These are phyloP conservation scores for Kurtzmaniella fragi DNA, from an alignment of 805 yeast genomes.

Conservation along the genomic window DNA sequence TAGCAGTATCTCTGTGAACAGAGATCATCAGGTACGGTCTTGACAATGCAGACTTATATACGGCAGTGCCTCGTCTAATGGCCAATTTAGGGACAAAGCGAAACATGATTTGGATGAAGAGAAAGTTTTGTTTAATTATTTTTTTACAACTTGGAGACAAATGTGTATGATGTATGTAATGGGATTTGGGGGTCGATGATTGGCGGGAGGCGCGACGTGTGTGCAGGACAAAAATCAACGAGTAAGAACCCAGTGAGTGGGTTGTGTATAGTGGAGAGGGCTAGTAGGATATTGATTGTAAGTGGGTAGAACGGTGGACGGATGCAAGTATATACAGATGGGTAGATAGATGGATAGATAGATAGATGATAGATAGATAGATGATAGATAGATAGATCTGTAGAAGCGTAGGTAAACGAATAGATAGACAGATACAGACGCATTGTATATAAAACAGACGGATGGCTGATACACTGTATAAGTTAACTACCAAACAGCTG, in stretches of 20 bases:
- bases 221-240: not conserved
- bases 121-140: slow-evolving; percentile 3
- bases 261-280: too few relatives aligned
- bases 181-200: slow-evolving; percentile 5
- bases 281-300: not conserved
- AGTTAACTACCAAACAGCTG: too few relatives aligned
- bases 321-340: not conserved
- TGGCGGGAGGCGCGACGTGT: slow-evolving; percentile 4
- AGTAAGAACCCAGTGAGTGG: not conserved
- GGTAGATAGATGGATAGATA: not conserved
- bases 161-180: slow-evolving; percentile 1
- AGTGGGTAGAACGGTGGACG: not conserved
- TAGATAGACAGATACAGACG: too few relatives aligned
- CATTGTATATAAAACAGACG: too few relatives aligned
- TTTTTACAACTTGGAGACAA: not conserved
- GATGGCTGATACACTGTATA: too few relatives aligned
- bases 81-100: slow-evolving; percentile 11
- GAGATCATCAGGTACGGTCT: slow-evolving; percentile 40
- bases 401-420: too few relatives aligned
- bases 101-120: slow-evolving; percentile 14
- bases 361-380: too few relatives aligned
- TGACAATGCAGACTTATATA: slow-evolving; percentile 6
- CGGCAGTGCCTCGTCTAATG: slow-evolving; percentile 10
- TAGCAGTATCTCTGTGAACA: slow-evolving; percentile 69
- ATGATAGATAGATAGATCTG: too few relatives aligned